Conservation (phyloP, 2,329 filamentous ascomycete genomes). For the Colletotrichum endophyticum region DNA sequence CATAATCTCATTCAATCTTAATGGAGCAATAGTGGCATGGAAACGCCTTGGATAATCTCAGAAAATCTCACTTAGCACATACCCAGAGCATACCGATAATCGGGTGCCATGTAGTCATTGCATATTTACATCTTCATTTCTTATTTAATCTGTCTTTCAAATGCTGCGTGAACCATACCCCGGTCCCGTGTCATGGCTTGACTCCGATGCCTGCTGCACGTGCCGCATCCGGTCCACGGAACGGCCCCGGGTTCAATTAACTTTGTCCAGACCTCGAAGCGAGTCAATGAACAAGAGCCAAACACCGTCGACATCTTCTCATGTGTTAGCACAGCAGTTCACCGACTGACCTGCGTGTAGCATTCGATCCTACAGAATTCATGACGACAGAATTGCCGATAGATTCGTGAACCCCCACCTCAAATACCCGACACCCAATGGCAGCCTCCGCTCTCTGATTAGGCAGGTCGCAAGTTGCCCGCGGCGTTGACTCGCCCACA, state of each 20-base stretch:
- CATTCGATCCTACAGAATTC: not conserved
- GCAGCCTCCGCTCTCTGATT: not conserved
- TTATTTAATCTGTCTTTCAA: not conserved
- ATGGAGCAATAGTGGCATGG: not conserved
- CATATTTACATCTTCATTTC: not conserved
- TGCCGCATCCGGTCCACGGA: not conserved
- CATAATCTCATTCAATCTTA: not conserved
- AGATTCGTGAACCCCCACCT: not conserved
- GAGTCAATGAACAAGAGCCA: not conserved
- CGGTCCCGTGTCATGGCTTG: not conserved
- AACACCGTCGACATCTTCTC: not conserved
- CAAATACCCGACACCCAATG: not conserved
- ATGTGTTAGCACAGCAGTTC: not conserved
- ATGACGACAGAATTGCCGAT: not conserved
- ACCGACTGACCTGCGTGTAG: not conserved
- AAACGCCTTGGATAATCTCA: not conserved
- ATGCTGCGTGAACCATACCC: not conserved
- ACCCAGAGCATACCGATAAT: not conserved
- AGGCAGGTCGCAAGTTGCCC: slow-evolving; percentile 9
- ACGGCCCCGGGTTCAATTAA: not conserved
- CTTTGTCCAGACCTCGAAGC: not conserved
- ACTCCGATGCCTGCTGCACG: not conserved
- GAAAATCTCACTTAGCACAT: not conserved
- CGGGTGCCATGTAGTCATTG: not conserved
- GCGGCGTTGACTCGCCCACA: not conserved